These are phyloP conservation scores for Phlyctochytrium planicorne DNA, from an alignment of 192 early-diverging fungal species.

Conservation along the genomic window DNA sequence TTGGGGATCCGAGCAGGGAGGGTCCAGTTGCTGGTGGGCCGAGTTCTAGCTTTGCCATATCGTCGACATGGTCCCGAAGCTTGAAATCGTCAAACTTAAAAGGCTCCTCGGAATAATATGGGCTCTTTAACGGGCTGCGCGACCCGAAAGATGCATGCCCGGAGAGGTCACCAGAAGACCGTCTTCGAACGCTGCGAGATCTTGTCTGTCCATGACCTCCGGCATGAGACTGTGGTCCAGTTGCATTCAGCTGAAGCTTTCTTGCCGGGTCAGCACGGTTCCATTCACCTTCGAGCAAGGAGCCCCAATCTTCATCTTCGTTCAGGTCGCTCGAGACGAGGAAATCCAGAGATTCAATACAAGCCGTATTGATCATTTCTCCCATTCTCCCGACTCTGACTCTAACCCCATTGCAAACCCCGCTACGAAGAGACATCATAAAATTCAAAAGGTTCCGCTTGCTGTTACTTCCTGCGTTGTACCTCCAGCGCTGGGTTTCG, in stretches of 20 bases:
- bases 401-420: slow-evolving; percentile 64
- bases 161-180: slow-evolving; percentile 18
- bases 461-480: slow-evolving; percentile 32
- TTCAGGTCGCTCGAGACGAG: slow-evolving; percentile 48
- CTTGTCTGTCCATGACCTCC: slow-evolving; percentile 3
- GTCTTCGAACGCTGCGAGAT: slow-evolving; percentile 23
- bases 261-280: slow-evolving; percentile 6
- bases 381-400: slow-evolving; percentile 72
- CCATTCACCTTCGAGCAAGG: slow-evolving; percentile 43
- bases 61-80: slow-evolving; percentile 23
- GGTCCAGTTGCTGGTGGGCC: slow-evolving; percentile 12
- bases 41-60: slow-evolving; percentile 26
- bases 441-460: slow-evolving; percentile 75
- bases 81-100: slow-evolving; percentile 17
- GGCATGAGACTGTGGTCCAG: background rate
- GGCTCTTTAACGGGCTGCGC: slow-evolving; percentile 31
- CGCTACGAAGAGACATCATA: slow-evolving; percentile 76
- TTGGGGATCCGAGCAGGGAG: background rate
- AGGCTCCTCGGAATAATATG: slow-evolving; percentile 35
- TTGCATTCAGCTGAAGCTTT: slow-evolving; percentile 19
- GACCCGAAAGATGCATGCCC: slow-evolving; percentile 3
- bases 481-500: slow-evolving; percentile 33
- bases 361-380: slow-evolving; percentile 76
- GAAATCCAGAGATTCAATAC: slow-evolving; percentile 80
- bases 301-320: slow-evolving; percentile 45